Percentiles rank a stretch among this genome's conserved stretches.
Evolutionary conservation across 371 early-diverging fungal genomes (phyloP).

Genomic region (Cokeromyces recurvatus): DNA sequence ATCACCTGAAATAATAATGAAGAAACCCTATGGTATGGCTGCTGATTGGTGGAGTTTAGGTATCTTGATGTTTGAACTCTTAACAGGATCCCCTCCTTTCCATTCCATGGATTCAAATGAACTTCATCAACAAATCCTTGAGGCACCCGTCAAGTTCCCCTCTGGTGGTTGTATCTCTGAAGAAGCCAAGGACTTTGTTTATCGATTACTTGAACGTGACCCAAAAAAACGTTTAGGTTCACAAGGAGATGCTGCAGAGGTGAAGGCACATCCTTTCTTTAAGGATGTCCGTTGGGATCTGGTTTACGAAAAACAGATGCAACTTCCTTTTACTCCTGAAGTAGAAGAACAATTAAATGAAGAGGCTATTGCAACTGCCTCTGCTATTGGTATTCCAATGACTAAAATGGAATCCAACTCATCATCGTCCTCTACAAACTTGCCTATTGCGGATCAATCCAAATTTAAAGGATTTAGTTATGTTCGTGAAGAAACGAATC

Average conservation of each 20-base stretch:
- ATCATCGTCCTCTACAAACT: background rate
- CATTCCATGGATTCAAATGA: slow-evolving; percentile 61
- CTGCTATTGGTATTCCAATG: slow-evolving; percentile 3
- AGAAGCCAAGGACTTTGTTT: slow-evolving; percentile 83
- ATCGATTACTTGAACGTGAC: slow-evolving; percentile 85
- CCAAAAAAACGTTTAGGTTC: slow-evolving; percentile 71
- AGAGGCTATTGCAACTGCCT: slow-evolving; percentile 4
- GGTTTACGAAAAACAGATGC: slow-evolving; percentile 33
- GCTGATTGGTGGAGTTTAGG: slow-evolving; percentile 99
- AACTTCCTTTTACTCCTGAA: slow-evolving; percentile 11
- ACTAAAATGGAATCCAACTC: background rate
- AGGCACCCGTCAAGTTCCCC: slow-evolving; percentile 57
- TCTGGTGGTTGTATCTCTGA: slow-evolving; percentile 67
- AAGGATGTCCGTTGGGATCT: slow-evolving; percentile 75
- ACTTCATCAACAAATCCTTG: slow-evolving; percentile 80
- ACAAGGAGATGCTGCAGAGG: slow-evolving; percentile 82
- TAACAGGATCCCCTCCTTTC: slow-evolving; percentile 88
- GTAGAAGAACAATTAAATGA: slow-evolving; percentile 9
- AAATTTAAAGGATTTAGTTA: slow-evolving; percentile 34
- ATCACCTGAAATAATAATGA: slow-evolving; percentile 96
- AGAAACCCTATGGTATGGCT: slow-evolving; percentile 91
- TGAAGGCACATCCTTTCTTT: slow-evolving; percentile 92
- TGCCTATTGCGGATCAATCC: slow-evolving; percentile 24
- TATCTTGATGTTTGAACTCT: slow-evolving; percentile 94
- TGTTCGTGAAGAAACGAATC: slow-evolving; percentile 14